A percentile compares a stretch with the other conserved stretches of the same genome.
Evolutionary conservation across 2,329 filamentous ascomycete genomes (phyloP).

Genomic region (Aspergillus clavatus): DNA sequence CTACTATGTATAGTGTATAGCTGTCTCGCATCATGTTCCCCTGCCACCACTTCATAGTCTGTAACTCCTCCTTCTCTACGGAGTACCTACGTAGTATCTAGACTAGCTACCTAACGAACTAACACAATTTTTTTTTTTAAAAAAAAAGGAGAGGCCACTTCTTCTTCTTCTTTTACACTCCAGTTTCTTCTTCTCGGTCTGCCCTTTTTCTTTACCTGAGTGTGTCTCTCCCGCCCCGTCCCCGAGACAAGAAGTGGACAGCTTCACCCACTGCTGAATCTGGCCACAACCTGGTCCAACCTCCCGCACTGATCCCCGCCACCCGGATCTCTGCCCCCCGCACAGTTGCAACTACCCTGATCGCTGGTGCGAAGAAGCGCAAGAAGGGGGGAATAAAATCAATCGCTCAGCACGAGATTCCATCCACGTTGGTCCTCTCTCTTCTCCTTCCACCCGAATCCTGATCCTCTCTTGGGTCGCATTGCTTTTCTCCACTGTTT

Average conservation of each 20-base stretch:
- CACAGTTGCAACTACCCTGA: background rate
- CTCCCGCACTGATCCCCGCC: conserved; percentile 1
- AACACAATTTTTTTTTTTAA: no score
- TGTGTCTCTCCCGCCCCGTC: background rate
- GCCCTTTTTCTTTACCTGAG: background rate
- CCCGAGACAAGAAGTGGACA: background rate
- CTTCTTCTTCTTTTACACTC: background rate
- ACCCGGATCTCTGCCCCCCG: background rate
- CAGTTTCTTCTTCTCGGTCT: background rate
- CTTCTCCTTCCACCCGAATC: background rate
- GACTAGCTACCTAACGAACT: no score
- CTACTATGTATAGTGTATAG: no score
- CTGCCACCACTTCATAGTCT: no score
- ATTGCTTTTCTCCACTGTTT: background rate
- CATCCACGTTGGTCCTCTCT: background rate
- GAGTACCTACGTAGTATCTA: no score
- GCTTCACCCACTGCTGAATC: background rate
- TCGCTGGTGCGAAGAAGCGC: no score
- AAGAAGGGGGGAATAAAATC: no score
- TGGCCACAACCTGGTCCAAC: background rate
- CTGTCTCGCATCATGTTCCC: no score
- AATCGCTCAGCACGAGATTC: background rate
- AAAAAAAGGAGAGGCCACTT: no score
- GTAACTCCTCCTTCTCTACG: no score
- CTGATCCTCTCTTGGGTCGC: background rate